Evolutionary conservation across 768 basidiomycete genomes (phyloP).

Genomic region (Inosperma sp.): DNA sequence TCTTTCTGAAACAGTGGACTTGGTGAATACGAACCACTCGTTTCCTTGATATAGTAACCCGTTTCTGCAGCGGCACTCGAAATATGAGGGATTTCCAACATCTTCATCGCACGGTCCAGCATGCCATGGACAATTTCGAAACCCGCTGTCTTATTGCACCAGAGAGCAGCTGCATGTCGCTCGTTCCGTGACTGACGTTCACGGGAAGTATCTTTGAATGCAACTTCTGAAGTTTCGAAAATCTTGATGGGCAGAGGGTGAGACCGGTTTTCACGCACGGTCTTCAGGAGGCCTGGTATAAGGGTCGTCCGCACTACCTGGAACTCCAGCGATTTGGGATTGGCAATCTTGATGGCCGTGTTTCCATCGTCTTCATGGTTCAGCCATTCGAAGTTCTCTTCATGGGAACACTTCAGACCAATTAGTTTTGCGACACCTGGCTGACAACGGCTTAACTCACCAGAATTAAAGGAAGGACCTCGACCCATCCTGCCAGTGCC

Average conservation of each 20-base stretch:
- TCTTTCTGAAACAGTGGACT: neutral
- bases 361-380: constrained; percentile 81
- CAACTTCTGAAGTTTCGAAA: constrained; percentile 92
- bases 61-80: constrained; percentile 48
- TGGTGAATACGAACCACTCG: constrained; percentile 55
- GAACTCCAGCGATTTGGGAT: constrained; percentile 97
- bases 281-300: constrained; percentile 93
- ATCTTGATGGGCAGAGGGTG: constrained; percentile 89
- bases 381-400: constrained; percentile 95
- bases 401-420: constrained; percentile 83
- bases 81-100: constrained; percentile 87
- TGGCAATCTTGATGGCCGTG: constrained; percentile 85
- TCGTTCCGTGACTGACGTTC: constrained; percentile 88
- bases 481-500: constrained; percentile 93
- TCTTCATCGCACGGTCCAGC: constrained; percentile 92
- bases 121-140: constrained; percentile 96
- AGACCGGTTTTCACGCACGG: constrained; percentile 92
- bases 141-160: constrained; percentile 95
- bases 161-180: constrained; percentile 83
- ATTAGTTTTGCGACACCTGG: neutral
- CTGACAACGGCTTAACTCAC: constrained; percentile 43
- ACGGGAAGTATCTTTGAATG: constrained; percentile 72
- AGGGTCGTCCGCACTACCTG: constrained; percentile 97
- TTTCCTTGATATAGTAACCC: constrained; percentile 92
- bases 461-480: constrained; percentile 90